Base-by-base conservation (phyloP, 768 basidiomycete genomes). In the Ramaria sp. region DNA sequence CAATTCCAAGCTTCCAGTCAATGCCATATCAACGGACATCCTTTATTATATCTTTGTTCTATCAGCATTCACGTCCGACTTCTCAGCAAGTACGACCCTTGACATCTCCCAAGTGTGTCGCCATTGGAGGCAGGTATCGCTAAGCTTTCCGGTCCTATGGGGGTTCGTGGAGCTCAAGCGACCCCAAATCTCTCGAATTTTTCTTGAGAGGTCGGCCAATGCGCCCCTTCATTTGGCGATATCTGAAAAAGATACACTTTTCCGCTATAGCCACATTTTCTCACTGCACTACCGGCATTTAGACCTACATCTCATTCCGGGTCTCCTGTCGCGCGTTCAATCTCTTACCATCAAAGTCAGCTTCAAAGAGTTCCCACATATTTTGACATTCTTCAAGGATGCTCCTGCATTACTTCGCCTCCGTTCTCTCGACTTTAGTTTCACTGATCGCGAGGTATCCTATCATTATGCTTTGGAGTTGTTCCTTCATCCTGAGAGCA, bases 121-220 rank as follows among this genome's bases (percentile, higher is more conserved):
- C 3, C 50, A 34, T 34, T 51, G 50, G 50, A 32, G 50, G 10
- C 18, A 37, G 30, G 8, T 32, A 32, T 27, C 50, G 4, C 36
- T 51, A 38, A 38, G 30, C 18, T 51, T 16, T 6, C 18, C 50
- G 9, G 32, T 32, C n/a, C n/a, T 51, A 4, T 51, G 50, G 50
- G 50, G 50, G 5, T 34, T 51, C 13, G 16, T 34, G 22, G 30
- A 32, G 13, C 30, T 38, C 28, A 25, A 38, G 15, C 16, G 36
- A n/a, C 16, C 10, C 28, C 30, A 36, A 37, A 32, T 51, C 27
- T 51, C 50, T 27, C 1, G 16, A 9, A 12, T 51, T n/a, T 51
- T 51, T 34, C 49, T 50, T 3, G 34, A 28, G 16, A 28, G 49
- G 49, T 50, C 49, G 34, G 36, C n/a, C 28, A 50, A 50, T 37